Evolutionary conservation across 805 yeast genomes (phyloP).

Genomic region (Lipomyces chichibuensis): DNA sequence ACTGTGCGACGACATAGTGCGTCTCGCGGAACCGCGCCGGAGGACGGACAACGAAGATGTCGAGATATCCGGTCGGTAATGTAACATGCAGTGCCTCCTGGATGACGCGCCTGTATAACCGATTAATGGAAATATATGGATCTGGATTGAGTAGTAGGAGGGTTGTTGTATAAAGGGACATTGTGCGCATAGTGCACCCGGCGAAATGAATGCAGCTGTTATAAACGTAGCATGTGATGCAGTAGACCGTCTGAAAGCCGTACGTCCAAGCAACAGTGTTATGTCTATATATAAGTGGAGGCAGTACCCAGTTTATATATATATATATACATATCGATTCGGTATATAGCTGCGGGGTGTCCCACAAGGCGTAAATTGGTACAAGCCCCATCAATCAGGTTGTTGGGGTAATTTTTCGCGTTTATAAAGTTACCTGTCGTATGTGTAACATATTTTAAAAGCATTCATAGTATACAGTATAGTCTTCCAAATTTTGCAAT

Average conservation of each 20-base stretch:
- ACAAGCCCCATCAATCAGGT: too few species aligned
- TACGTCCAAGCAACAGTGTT: not conserved
- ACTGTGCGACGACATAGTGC: slow-evolving; percentile 37
- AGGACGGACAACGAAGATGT: slow-evolving; percentile 39
- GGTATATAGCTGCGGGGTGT: too few species aligned
- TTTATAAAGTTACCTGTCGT: too few species aligned
- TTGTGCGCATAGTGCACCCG: slow-evolving; percentile 5
- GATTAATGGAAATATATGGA: slow-evolving; percentile 14
- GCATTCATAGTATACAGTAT: too few species aligned
- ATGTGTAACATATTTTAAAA: too few species aligned
- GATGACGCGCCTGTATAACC: slow-evolving; percentile 36
- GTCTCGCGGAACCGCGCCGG: slow-evolving; percentile 38
- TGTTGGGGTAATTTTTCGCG: too few species aligned
- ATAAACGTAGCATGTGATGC: not conserved
- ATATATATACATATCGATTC: not conserved
- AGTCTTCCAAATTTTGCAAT: too few species aligned
- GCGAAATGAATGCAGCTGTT: not conserved
- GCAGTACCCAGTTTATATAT: too few species aligned
- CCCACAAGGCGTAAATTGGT: too few species aligned
- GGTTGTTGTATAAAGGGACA: slow-evolving; percentile 38
- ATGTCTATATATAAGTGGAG: not conserved
- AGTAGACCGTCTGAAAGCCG: not conserved
- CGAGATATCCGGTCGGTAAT: slow-evolving; percentile 40
- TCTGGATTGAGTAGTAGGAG: slow-evolving; percentile 37
- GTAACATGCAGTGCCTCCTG: slow-evolving; percentile 41